Base-by-base conservation (phyloP, 1,284 basidiomycete genomes). In the Xerocomus amazonicus region DNA sequence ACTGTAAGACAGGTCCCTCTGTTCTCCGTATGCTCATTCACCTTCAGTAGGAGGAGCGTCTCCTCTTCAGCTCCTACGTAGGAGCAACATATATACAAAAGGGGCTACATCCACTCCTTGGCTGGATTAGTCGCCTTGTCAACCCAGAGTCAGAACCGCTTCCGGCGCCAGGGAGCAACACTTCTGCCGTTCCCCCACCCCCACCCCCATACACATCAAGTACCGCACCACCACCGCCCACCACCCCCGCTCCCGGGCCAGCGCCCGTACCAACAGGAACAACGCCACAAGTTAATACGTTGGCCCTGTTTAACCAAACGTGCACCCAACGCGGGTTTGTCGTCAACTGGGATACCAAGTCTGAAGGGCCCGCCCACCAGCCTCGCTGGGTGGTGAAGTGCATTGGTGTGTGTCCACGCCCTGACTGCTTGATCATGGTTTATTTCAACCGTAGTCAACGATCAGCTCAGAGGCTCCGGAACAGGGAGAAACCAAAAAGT, bases 311-410 rank as follows among this genome's bases (percentile, higher is more conserved):
- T 28, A 79, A 83, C 51, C 78, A 83, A 59, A 76, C 73, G 1
- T 80, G 79, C 17, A 50, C 62, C 4, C 76, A 78, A 53, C 73
- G 65, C 27, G 68, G 72, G 8, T 46, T 69, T 26, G 33, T 41
- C 5, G 64, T 79, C 14, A 70, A 66, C 17, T 83, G 80, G 65
- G 57, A 67, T 9, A 71, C 70, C 10, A 63, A 71, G 39, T 67
- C 71, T 31, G 59, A 57, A n/a, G 80, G 81, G 3, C 77, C 73
- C 28, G 50, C 76, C 10, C 81, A 83, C 54, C 64, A 69, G 36
- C 81, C 80, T 8, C 73, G 66, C 2, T 83, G 81, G 81, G 70
- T 68, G 6, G 79, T 80, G 19, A 65, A 54, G 53, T 81, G 80
- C 57, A 57, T 60, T 28, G 67, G 80, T 81, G 58, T 63, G 75